Evolutionary conservation across 1,284 basidiomycete species (phyloP).

Genomic region (Cutaneotrichosporon sp.): DNA sequence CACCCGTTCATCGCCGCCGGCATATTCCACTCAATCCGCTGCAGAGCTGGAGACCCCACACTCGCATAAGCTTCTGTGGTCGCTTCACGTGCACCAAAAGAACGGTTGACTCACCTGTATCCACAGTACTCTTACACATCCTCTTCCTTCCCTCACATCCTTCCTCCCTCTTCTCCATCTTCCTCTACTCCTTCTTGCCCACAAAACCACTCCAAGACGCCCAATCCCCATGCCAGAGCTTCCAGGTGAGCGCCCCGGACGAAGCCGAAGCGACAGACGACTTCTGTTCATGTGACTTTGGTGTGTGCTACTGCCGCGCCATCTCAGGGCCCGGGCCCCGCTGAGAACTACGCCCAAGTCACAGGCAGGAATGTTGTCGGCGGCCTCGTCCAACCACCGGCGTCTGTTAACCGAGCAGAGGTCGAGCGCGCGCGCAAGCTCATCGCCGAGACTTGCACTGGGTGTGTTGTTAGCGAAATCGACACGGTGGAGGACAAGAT

Average conservation of each 20-base stretch:
- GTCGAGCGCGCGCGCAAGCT: slow-evolving; percentile 70
- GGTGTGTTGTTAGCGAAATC: slow-evolving; percentile 63
- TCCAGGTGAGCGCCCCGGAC: slow-evolving; percentile 58
- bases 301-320: neutral
- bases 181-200: neutral
- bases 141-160: neutral
- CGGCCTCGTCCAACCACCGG: neutral
- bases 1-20: too few relatives aligned
- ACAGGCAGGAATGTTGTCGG: neutral
- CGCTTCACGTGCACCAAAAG: too few relatives aligned
- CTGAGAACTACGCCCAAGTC: neutral
- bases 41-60: too few relatives aligned
- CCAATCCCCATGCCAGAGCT: slow-evolving; percentile 63
- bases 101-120: slow-evolving; percentile 11
- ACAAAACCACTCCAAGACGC: neutral
- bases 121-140: neutral
- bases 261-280: neutral
- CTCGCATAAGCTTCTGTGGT: too few relatives aligned
- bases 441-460: slow-evolving; percentile 61
- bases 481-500: slow-evolving; percentile 68
- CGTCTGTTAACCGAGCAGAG: slow-evolving; percentile 53
- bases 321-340: neutral
- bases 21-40: too few relatives aligned
- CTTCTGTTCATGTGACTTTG: neutral
- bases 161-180: neutral